Evolutionary conservation across 139 green algal species (phyloP).

Genomic region (Chlamydomonas urium): DNA sequence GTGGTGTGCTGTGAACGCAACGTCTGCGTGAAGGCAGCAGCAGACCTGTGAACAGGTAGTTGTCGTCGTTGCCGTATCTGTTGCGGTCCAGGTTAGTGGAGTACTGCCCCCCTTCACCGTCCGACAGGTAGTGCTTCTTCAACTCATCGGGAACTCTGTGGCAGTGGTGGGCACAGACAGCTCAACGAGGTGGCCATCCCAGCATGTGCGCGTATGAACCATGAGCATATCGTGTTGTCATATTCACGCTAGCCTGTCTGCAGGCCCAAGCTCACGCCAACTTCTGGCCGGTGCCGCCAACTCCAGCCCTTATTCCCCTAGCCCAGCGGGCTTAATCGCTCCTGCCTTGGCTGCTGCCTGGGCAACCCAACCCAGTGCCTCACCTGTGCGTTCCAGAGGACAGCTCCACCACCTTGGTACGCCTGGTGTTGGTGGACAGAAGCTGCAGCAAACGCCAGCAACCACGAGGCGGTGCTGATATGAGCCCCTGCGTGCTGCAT

Average conservation of each 20-base stretch:
- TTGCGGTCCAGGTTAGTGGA: constrained; percentile 95
- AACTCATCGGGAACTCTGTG: constrained; percentile 86
- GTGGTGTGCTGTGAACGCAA: too few species aligned
- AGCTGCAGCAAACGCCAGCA: constrained; percentile 18
- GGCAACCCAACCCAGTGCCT: neutral
- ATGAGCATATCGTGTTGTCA: neutral
- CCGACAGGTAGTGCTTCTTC: constrained; percentile 76
- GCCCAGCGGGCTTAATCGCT: neutral
- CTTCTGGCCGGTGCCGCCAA: neutral
- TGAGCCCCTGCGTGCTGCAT: neutral
- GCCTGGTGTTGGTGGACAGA: constrained; percentile 75
- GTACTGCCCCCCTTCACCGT: constrained; percentile 79
- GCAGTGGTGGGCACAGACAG: neutral
- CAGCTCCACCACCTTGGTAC: constrained; percentile 92
- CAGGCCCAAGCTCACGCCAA: neutral
- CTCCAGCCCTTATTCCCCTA: neutral
- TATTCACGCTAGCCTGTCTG: neutral
- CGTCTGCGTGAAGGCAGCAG: too few species aligned
- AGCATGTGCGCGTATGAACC: neutral
- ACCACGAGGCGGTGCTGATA: neutral
- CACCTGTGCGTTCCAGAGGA: constrained; percentile 78
- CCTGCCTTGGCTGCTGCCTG: too few species aligned
- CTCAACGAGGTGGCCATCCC: neutral
- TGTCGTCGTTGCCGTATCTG: constrained; percentile 89
- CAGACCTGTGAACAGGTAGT: constrained; percentile 92